A percentile compares a stretch with the other conserved stretches of the same genome.
These are phyloP conservation scores for Hanseniaspora valbyensis DNA, from an alignment of 805 yeast species.

Conservation along the genomic window DNA sequence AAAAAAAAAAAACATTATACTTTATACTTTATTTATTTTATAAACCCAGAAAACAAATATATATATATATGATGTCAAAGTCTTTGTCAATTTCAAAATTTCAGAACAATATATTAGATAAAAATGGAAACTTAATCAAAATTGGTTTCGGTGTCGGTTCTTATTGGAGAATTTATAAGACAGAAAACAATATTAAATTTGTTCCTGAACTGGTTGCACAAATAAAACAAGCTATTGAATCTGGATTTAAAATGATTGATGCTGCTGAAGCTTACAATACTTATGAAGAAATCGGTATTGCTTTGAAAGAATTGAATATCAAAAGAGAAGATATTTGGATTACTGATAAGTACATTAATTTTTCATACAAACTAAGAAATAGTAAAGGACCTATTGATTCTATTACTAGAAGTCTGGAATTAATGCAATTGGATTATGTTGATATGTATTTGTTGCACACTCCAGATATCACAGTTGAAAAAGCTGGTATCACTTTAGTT, in stretches of 20 bases:
- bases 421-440: constrained; percentile 41
- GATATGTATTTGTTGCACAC: constrained; percentile 55
- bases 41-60: no score
- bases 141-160: constrained; percentile 38
- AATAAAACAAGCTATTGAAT: constrained; percentile 36
- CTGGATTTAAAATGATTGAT: constrained; percentile 53
- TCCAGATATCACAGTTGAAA: constrained; percentile 41
- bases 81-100: constrained; percentile 7
- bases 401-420: constrained; percentile 35
- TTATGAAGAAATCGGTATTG: constrained; percentile 45
- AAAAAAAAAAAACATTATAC: no score
- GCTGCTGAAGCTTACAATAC: constrained; percentile 56
- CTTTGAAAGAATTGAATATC: constrained; percentile 34
- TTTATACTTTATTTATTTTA: no score
- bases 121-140: constrained; percentile 8
- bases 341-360: constrained; percentile 44
- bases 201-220: constrained; percentile 36
- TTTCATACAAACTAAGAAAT: constrained; percentile 29
- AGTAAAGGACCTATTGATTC: constrained; percentile 38
- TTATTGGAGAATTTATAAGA: constrained; percentile 33
- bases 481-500: constrained; percentile 37
- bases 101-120: constrained; percentile 13
- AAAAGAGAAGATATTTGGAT: constrained; percentile 40
- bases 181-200: constrained; percentile 21
- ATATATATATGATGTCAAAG: no score